These are phyloP conservation scores for Astrothelium subdiscretum DNA, from an alignment of 495 filamentous ascomycete species.

Conservation along the genomic window DNA sequence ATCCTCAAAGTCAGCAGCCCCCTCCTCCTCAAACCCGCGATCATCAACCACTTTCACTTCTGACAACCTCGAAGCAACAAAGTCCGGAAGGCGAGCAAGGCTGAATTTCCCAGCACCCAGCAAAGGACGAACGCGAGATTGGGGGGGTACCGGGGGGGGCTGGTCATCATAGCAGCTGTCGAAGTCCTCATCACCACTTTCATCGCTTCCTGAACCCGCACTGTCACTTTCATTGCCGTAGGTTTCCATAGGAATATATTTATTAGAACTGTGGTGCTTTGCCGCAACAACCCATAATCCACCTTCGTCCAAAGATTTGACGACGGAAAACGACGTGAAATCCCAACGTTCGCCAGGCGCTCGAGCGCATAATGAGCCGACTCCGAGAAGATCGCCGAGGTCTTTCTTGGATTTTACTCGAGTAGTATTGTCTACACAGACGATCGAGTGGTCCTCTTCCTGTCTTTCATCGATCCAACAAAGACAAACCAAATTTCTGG, in stretches of 20 bases:
- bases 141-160: too few relatives aligned
- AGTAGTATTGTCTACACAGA: background rate
- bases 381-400: background rate
- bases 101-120: background rate
- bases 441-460: background rate
- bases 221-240: background rate
- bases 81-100: background rate
- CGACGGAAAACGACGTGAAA: background rate
- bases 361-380: background rate
- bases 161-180: too few relatives aligned
- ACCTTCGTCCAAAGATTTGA: background rate
- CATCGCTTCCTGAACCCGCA: too few relatives aligned
- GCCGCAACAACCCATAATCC: background rate
- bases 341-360: background rate
- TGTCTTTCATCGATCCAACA: background rate
- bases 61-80: background rate
- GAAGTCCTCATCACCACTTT: background rate
- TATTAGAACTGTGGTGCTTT: too few relatives aligned
- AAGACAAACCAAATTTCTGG: background rate
- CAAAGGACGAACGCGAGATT: background rate
- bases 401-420: background rate
- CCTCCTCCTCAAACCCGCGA: background rate
- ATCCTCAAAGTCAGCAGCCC: background rate
- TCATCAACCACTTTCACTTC: background rate
- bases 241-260: too few relatives aligned